Base-by-base conservation (phyloP, 2,329 filamentous ascomycete species). In the Cryphonectria naterciae region DNA sequence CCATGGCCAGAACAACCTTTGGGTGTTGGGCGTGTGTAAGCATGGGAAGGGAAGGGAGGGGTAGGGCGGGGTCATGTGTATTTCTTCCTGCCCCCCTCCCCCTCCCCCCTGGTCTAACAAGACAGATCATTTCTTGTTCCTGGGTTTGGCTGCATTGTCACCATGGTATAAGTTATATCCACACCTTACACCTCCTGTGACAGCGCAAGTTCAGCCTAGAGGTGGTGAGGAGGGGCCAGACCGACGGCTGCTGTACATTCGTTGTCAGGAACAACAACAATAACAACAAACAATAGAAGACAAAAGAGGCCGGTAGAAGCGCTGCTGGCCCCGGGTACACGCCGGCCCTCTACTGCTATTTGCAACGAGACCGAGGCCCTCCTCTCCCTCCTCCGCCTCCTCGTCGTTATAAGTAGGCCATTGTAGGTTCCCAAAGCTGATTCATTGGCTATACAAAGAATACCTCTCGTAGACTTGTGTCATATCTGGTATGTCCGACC, bases 81-180 rank as follows among this genome's bases (percentile, higher is more conserved):
- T 1, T 17, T 25, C 22, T 35, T 43, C 11, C 15, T 32, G n/a
- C n/a, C n/a, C n/a, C n/a, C n/a, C n/a, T n/a, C n/a, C n/a, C n/a
- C n/a, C n/a, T n/a, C 11, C 1, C 13, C 54, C 25, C 25, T 58
- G 10, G 4, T 39, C 58, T 61, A 35, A 39, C 58, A n/a, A 6
- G 58, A 39, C 58, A 61, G 58, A 39, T 39, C 32, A 65, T 65
- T 65, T 35, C 58, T 39, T 46, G 39, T 41, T 64, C 39, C 41
- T 37, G 25, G 52, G 4, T 46, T 19, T 6, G 43, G 2, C 37
- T 39, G 37, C 37, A 39, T 37, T 37, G 35, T 37, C 15, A 43
- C 41, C 8, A 49, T 17, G 6, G 41, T 22, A 22, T 22, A 17
- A 17, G 43, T 49, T 49, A 8, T 22, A 49, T 22, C 43, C 43